Evolutionary conservation across 768 basidiomycete genomes (phyloP).

Genomic region (Leccinum rimulosum): DNA sequence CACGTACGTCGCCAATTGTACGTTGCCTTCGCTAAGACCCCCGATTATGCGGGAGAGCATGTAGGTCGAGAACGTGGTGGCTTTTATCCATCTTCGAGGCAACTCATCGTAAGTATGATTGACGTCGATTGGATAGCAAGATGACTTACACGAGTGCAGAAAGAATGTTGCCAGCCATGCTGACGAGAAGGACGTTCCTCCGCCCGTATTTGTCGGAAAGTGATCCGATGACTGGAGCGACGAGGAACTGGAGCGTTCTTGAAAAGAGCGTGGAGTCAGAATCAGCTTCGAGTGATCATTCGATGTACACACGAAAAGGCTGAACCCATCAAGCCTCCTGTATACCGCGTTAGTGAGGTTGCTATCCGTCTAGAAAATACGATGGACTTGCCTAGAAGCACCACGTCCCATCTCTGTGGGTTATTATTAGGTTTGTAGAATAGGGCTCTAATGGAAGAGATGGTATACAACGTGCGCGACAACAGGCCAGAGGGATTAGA

Average conservation of each 20-base stretch:
- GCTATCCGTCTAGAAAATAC: background rate
- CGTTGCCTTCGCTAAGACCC: constrained; percentile 95
- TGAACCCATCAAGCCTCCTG: constrained; percentile 90
- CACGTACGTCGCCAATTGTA: constrained; percentile 89
- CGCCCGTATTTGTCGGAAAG: constrained; percentile 91
- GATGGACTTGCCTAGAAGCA: constrained; percentile 70
- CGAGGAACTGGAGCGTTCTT: constrained; percentile 79
- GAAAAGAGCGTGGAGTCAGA: constrained; percentile 27
- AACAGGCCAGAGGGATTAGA: constrained; percentile 70
- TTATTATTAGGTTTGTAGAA: constrained; percentile 60
- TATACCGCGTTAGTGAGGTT: constrained; percentile 7
- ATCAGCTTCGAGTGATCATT: constrained; percentile 34
- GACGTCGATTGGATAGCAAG: background rate
- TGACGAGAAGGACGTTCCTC: constrained; percentile 74
- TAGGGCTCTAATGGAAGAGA: constrained; percentile 62
- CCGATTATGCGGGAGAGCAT: constrained; percentile 89
- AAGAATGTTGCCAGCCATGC: constrained; percentile 91
- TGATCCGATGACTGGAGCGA: constrained; percentile 78
- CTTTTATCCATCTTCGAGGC: constrained; percentile 73
- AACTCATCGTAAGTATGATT: background rate
- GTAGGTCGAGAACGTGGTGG: constrained; percentile 87
- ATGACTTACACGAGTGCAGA: constrained; percentile 77
- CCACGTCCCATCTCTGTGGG: constrained; percentile 87
- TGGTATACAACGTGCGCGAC: constrained; percentile 62
- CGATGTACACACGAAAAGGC: constrained; percentile 75